Evolutionary conservation across 805 yeast species (phyloP).

Genomic region (Limtongozyma cylindracea): DNA sequence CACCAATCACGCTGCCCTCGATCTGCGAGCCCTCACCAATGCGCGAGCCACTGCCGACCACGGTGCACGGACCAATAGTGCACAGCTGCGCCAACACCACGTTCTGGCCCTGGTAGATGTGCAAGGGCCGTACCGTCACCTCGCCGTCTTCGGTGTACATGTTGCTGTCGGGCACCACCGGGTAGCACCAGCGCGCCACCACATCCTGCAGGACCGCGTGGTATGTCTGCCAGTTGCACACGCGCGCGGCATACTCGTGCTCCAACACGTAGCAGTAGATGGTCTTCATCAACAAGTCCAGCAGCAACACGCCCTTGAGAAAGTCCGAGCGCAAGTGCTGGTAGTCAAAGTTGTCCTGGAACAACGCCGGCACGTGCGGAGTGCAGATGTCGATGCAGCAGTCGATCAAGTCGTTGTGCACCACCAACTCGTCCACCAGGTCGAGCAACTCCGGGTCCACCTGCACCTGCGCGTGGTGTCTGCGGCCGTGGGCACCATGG

Average conservation of each 20-base stretch:
- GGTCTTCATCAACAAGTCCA: constrained; percentile 75
- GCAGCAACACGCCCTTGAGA: constrained; percentile 70
- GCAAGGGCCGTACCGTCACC: too few species aligned
- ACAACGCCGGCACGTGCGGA: constrained; percentile 82
- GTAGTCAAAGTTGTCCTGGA: constrained; percentile 91
- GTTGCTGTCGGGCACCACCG: constrained; percentile 74
- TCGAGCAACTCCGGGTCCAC: constrained; percentile 72
- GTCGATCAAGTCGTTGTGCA: constrained; percentile 85
- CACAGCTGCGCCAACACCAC: constrained; percentile 91
- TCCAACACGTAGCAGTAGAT: constrained; percentile 71
- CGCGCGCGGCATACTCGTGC: constrained; percentile 72
- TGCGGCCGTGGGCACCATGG: constrained; percentile 10
- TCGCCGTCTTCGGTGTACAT: constrained; percentile 33
- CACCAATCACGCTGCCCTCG: constrained; percentile 58
- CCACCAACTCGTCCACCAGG: constrained; percentile 45
- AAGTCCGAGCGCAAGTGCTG: constrained; percentile 72
- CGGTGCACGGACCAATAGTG: constrained; percentile 53
- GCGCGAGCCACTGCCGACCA: constrained; percentile 52
- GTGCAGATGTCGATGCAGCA: constrained; percentile 93
- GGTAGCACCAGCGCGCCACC: constrained; percentile 80
- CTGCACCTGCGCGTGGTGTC: constrained; percentile 17
- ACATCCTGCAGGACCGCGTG: constrained; percentile 80
- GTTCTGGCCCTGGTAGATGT: constrained; percentile 70
- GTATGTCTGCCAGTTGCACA: constrained; percentile 86
- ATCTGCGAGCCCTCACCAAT: constrained; percentile 57